These are phyloP conservation scores for Candida sakaeoensis DNA, from an alignment of 805 yeast species.

Conservation along the genomic window DNA sequence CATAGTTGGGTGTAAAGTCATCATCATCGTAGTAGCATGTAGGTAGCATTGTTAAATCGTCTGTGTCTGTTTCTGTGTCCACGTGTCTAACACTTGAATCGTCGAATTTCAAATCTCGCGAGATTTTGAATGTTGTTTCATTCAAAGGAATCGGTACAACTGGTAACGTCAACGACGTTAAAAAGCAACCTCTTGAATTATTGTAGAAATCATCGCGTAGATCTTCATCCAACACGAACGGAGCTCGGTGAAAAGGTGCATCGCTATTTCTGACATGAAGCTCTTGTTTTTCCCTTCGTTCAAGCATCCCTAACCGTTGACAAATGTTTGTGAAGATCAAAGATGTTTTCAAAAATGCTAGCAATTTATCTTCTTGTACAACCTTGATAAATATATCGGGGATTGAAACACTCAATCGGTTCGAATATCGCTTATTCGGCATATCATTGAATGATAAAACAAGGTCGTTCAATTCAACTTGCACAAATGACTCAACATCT, in stretches of 20 bases:
- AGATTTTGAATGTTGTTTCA: slow-evolving; percentile 2
- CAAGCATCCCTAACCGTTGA: slow-evolving; percentile 45
- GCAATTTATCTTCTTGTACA: slow-evolving; percentile 12
- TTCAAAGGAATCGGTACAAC: slow-evolving; percentile 28
- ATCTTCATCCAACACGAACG: slow-evolving; percentile 60
- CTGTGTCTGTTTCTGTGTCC: slow-evolving; percentile 1
- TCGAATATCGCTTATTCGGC: slow-evolving; percentile 62
- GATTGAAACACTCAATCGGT: slow-evolving; percentile 46
- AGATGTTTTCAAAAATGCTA: slow-evolving; percentile 53
- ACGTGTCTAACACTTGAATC: background rate
- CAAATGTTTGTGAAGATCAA: slow-evolving; percentile 57
- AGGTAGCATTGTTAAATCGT: slow-evolving; percentile 15
- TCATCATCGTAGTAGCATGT: slow-evolving; percentile 24
- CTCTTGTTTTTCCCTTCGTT: slow-evolving; percentile 53
- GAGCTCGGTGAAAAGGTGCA: slow-evolving; percentile 76
- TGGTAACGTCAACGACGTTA: slow-evolving; percentile 63
- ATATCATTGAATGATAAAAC: slow-evolving; percentile 60
- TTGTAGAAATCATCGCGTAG: slow-evolving; percentile 46
- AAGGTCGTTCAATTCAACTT: slow-evolving; percentile 18
- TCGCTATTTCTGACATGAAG: slow-evolving; percentile 68
- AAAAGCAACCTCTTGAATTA: slow-evolving; percentile 48
- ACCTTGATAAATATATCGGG: slow-evolving; percentile 42
- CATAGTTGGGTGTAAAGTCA: slow-evolving; percentile 29
- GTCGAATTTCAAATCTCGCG: background rate
- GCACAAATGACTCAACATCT: slow-evolving; percentile 8